Conservation (phyloP, 768 basidiomycete species). For the Symmetrospora coprosmae region DNA sequence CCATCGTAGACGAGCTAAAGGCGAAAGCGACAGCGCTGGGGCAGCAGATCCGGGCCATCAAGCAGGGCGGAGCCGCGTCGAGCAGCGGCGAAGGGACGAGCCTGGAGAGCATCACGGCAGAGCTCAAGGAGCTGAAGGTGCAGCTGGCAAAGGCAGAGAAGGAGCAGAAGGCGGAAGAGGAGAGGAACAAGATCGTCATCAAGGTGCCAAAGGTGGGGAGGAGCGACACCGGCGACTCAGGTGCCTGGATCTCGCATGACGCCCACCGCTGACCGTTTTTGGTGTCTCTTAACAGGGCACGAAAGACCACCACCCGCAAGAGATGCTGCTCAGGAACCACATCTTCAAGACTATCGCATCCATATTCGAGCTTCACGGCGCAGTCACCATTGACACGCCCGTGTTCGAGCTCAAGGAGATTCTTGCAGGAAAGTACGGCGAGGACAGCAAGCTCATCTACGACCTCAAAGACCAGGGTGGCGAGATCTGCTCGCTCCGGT, state of each 20-base stretch:
- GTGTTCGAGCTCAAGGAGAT: slow-evolving; percentile 97
- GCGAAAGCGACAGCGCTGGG: slow-evolving; percentile 5
- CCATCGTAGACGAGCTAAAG: slow-evolving; percentile 3
- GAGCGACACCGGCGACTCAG: too few species aligned
- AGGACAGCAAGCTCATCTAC: slow-evolving; percentile 93
- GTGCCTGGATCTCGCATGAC: neutral
- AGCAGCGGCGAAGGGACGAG: slow-evolving; percentile 11
- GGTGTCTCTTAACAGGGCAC: slow-evolving; percentile 52
- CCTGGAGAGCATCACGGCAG: slow-evolving; percentile 16
- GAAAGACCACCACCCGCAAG: slow-evolving; percentile 77
- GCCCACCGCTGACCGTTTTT: slow-evolving; percentile 31
- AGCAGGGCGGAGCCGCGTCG: slow-evolving; percentile 8
- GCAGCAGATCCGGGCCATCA: slow-evolving; percentile 6
- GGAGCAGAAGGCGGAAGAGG: slow-evolving; percentile 43
- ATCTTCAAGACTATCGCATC: slow-evolving; percentile 78
- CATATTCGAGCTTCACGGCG: slow-evolving; percentile 77
- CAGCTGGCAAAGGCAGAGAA: slow-evolving; percentile 42
- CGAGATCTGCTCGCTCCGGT: slow-evolving; percentile 81
- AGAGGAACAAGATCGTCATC: slow-evolving; percentile 47
- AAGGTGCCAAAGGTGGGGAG: slow-evolving; percentile 84
- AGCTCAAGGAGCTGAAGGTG: slow-evolving; percentile 32
- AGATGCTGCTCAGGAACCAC: slow-evolving; percentile 81
- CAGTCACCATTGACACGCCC: slow-evolving; percentile 84
- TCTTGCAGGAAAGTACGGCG: slow-evolving; percentile 89
- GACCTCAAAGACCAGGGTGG: slow-evolving; percentile 96